Evolutionary conservation across 2,329 filamentous ascomycete genomes (phyloP), one percentile per base, ranked within the genome.

Genomic region (Hymenoscyphus scutula): DNA sequence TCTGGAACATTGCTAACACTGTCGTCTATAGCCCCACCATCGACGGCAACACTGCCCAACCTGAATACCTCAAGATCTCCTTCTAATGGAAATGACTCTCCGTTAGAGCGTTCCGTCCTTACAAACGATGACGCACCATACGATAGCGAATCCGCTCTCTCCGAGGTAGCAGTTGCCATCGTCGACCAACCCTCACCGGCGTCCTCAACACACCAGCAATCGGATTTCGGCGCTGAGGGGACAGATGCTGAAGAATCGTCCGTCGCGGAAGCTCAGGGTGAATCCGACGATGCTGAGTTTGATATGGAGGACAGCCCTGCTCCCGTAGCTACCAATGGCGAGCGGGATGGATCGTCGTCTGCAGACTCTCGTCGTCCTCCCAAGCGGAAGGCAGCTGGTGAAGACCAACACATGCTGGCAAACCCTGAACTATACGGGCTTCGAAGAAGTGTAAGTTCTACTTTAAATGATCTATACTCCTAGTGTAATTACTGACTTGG

Each of bases 351-450:
- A 55, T 90, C 88, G 68, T 86, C 85, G 73, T 95, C 92, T 55
- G 84, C 86, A 71, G 88, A 88, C 71, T 90, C 89, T 53, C 83
- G 82, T 66, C 83, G 86, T 73, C 84, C 83, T 57, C 77, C 82
- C 65, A 97, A 97, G 81, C 89, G 92, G 77, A 89, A 91, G 78
- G 77, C 82, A 68, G 76, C 82, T 73, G 74, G 84, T 41, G 87
- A 89, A 58, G 90, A 95, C 63, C 88, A 92, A 55, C 93, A 88
- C 73, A 97, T 98, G 71, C 84, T 89, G 71, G 90, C 91, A 73
- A 96, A 99, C 72, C 95, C 95, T 53, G 92, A 97, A 77, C 82
- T 99, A 8, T 99, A 98, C 79, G 95, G 95, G 56, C 82, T 99
- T 69, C 87, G 95, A 70, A 86, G 95, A 79, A 99, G 95, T 80